Evolutionary conservation across 768 basidiomycete species (phyloP).

Genomic region (Amanita thiersii): DNA sequence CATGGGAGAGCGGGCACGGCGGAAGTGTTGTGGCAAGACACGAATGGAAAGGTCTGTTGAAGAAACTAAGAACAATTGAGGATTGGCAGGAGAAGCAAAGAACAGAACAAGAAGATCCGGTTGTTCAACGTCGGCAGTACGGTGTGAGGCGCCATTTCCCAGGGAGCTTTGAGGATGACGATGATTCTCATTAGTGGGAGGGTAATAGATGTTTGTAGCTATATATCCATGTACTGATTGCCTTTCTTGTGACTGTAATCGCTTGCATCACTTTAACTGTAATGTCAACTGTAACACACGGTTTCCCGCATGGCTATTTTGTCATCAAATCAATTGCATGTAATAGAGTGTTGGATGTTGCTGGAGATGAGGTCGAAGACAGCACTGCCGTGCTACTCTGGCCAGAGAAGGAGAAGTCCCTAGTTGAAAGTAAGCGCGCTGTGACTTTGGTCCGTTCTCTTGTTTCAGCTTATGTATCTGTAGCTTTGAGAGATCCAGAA

Average conservation of each 20-base stretch:
- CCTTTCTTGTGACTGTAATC: too few relatives aligned
- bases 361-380: constrained; percentile 44
- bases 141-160: not conserved
- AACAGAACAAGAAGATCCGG: constrained; percentile 1
- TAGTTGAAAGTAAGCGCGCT: constrained; percentile 63
- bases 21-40: constrained; percentile 84
- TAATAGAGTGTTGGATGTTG: constrained; percentile 51
- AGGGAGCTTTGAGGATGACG: constrained; percentile 4
- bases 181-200: too few relatives aligned
- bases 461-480: not conserved
- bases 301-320: constrained; percentile 56
- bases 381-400: constrained; percentile 57
- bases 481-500: constrained; percentile 60
- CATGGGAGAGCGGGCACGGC: constrained; percentile 63
- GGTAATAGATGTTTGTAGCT: too few relatives aligned
- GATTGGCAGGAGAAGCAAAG: constrained; percentile 42
- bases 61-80: constrained; percentile 56
- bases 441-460: not conserved
- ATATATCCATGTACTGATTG: too few relatives aligned
- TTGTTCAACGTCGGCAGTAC: not conserved
- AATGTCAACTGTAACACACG: constrained; percentile 21
- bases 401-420: constrained; percentile 65
- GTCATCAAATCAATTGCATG: constrained; percentile 47
- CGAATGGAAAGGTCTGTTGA: constrained; percentile 91
- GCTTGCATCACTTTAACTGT: not conserved